Percentiles rank a stretch among this genome's conserved stretches.
These are phyloP conservation scores for Breynia disticha DNA, from an alignment of 441 rosid species.

Conservation along the genomic window DNA sequence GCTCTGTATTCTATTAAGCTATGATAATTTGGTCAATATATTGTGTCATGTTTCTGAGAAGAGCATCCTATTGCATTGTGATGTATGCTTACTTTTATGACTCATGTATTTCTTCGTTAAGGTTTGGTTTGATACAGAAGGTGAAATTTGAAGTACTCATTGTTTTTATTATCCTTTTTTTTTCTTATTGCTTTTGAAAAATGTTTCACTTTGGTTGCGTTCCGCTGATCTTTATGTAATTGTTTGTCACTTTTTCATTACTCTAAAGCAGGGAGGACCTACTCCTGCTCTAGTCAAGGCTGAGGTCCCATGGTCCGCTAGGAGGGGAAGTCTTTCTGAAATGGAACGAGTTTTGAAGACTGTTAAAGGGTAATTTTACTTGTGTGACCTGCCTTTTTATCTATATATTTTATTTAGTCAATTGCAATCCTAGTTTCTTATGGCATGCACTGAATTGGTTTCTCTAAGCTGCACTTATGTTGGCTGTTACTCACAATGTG, in stretches of 20 bases:
- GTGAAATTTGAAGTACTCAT: no score
- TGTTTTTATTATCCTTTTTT: background rate
- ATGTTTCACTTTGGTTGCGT: background rate
- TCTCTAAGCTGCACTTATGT: no score
- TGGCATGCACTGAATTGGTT: background rate
- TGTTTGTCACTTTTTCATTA: constrained; percentile 4
- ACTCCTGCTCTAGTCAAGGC: constrained; percentile 61
- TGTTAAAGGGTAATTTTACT: constrained; percentile 62
- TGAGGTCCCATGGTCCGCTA: constrained; percentile 89
- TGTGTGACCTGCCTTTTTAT: background rate
- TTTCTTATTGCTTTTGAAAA: background rate
- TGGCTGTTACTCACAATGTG: no score
- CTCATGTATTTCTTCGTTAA: no score
- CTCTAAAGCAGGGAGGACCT: constrained; percentile 51
- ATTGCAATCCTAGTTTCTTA: background rate
- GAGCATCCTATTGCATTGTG: no score
- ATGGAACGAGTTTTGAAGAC: constrained; percentile 75
- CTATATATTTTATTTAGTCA: background rate
- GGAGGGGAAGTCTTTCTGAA: constrained; percentile 69
- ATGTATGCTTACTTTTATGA: no score
- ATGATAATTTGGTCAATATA: background rate
- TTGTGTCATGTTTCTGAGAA: no score
- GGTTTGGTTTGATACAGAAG: no score
- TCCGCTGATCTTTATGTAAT: background rate
- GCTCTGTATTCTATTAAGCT: background rate